Evolutionary conservation across 768 basidiomycete genomes (phyloP), one percentile per base, ranked within the genome.

Genomic region (Lyophyllum atratum): DNA sequence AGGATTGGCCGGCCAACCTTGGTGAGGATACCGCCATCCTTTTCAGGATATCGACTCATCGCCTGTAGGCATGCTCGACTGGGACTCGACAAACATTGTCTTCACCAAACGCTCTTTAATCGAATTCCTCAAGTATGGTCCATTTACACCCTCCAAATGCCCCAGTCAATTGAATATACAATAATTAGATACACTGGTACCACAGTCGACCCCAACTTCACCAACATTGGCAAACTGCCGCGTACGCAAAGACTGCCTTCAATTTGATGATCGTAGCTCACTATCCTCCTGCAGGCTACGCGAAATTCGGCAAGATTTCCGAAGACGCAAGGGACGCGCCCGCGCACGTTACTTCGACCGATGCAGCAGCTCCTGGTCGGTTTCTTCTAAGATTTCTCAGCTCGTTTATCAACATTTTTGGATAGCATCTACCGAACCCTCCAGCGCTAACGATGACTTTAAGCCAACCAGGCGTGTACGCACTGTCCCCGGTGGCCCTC

Each of bases 21-120:
- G 90, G 90, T 86, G 49, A 25, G 77, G 66, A 10, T n/a, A 56
- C n/a, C 55, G 43, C 24, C 26, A 21, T 53, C 43, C 39, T 37
- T 44, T n/a, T 39, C 21, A 50, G 11, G 43, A 43, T 42, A 17
- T 44, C 47, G 11, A 26, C 28, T 40, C n/a, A 45, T 48, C 45
- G n/a, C 11, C 25, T 19, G n/a, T 50, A 90, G 90, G 89, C 58
- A 82, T 89, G 84, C 75, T 92, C 60, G 90, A 92, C 71, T 92
- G 90, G 90, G 90, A 92, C 66, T 68, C 72, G 12, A 90, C 87
- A 47, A 83, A 72, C 58, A 89, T 92, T 59, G 84, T 92, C 26
- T 92, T 92, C 68, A 92, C 89, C 14, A 92, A 92, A 66, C 83
- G 90, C 39, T 75, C 83, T 42, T 73, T 92, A 60, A 76, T 91